A percentile compares a stretch with the other conserved stretches of the same genome.
phyloP scores from a whole-genome alignment of 768 basidiomycete species.

The Cantharellus anzutake region DNA sequence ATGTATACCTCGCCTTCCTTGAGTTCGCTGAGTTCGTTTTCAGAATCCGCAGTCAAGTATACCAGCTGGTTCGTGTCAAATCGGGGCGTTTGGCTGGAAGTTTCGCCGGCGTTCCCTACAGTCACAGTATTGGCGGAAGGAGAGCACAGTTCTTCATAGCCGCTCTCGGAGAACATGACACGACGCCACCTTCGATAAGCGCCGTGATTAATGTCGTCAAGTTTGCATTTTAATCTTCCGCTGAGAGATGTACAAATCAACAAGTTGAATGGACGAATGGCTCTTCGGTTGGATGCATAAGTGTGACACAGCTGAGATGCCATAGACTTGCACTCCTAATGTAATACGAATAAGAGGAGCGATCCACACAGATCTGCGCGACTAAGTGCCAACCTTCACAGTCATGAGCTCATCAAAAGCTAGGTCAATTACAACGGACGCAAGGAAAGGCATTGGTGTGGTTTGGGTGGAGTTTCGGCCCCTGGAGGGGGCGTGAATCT shows the following conservation, averaged over 20 bases:
- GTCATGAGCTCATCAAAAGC: slow-evolving; percentile 27
- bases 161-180: slow-evolving; percentile 68
- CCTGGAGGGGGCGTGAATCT: slow-evolving; percentile 27
- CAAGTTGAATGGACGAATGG: slow-evolving; percentile 45
- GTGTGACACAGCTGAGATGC: slow-evolving; percentile 81
- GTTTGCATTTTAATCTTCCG: slow-evolving; percentile 43
- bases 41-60: slow-evolving; percentile 89
- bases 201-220: slow-evolving; percentile 45
- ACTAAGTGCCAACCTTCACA: slow-evolving; percentile 13
- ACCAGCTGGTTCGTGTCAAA: slow-evolving; percentile 35
- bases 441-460: slow-evolving; percentile 26
- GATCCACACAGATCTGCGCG: background rate
- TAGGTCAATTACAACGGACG: slow-evolving; percentile 64
- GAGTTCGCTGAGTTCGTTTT: slow-evolving; percentile 68
- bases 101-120: background rate
- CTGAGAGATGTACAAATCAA: slow-evolving; percentile 68
- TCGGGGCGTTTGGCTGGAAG: slow-evolving; percentile 8
- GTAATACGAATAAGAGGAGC: background rate
- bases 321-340: slow-evolving; percentile 78
- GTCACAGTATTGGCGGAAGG: background rate
- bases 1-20: slow-evolving; percentile 76
- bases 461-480: slow-evolving; percentile 12
- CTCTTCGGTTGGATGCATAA: slow-evolving; percentile 70
- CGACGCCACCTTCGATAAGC: slow-evolving; percentile 60
- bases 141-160: slow-evolving; percentile 51